A percentile compares a stretch with the other conserved stretches of the same genome.
Evolutionary conservation across 2,329 filamentous ascomycete genomes (phyloP).

Genomic region (Pseudogymnoascus pannorum): DNA sequence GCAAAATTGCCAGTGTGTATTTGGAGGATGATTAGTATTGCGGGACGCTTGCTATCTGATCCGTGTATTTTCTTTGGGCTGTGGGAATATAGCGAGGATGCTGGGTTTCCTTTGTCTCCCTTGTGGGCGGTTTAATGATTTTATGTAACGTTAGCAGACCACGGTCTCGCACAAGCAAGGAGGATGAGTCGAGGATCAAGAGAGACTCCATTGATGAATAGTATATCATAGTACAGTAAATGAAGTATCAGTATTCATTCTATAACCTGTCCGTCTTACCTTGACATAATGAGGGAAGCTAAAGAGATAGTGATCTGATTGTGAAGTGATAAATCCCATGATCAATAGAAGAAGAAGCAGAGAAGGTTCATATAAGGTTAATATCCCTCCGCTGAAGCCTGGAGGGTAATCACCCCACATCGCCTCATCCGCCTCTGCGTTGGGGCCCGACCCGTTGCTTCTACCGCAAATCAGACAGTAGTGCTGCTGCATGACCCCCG

Average conservation of each 20-base stretch:
- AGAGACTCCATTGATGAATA: background rate
- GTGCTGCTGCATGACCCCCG: background rate
- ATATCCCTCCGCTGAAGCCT: conserved; percentile 5
- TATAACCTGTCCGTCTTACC: background rate
- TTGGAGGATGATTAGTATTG: background rate
- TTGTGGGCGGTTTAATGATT: conserved; percentile 2
- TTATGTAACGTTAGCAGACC: conserved; percentile 4
- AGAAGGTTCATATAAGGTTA: conserved; percentile 6
- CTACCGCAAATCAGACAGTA: conserved; percentile 5
- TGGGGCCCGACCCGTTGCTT: background rate
- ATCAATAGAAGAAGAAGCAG: background rate
- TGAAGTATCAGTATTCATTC: background rate
- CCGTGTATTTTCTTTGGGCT: conserved; percentile 5
- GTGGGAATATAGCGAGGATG: background rate
- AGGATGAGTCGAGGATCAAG: background rate
- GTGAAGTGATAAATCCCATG: background rate
- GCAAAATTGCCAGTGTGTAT: conserved; percentile 5
- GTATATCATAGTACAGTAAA: conserved; percentile 8
- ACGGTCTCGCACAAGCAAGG: background rate
- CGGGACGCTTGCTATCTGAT: conserved; percentile 6
- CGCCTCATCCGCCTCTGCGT: conserved; percentile 2
- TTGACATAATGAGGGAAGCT: background rate
- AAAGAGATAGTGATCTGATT: background rate
- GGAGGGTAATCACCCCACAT: background rate
- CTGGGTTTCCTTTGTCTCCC: background rate